Evolutionary conservation across 2,329 filamentous ascomycete species (phyloP).

Genomic region (Stachybotrys elegans): DNA sequence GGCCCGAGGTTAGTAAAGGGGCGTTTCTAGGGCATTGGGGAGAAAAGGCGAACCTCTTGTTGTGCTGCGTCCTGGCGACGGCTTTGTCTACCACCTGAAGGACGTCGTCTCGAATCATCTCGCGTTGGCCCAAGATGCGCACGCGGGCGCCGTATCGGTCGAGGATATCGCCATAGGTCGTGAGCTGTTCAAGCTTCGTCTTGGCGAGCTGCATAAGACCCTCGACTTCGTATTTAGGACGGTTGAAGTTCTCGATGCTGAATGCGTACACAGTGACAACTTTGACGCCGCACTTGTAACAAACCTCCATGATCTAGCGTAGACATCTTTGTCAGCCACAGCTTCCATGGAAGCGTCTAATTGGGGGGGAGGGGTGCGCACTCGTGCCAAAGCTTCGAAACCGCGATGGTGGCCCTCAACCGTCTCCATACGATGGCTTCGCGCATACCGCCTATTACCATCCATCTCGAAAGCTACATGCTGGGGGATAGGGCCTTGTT

Average conservation of each 20-base stretch:
- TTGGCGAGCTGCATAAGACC: conserved; percentile 97
- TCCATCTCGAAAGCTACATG: conserved; percentile 99
- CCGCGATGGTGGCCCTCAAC: conserved; percentile 94
- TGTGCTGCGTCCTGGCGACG: conserved; percentile 79
- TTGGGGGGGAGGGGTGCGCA: conserved; percentile 33
- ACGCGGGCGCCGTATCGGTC: conserved; percentile 89
- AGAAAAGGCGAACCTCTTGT: conserved; percentile 58
- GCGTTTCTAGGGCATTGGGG: neutral
- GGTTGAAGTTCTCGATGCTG: conserved; percentile 98
- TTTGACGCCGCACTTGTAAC: conserved; percentile 95
- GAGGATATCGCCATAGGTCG: conserved; percentile 87
- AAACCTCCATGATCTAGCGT: conserved; percentile 81
- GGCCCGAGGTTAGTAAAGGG: conserved; percentile 7
- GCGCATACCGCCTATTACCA: conserved; percentile 89
- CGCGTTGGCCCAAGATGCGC: conserved; percentile 77
- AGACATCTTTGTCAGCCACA: conserved; percentile 10
- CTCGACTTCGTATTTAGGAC: conserved; percentile 93
- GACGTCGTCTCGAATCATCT: conserved; percentile 81
- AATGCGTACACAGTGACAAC: conserved; percentile 98
- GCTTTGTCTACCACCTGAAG: conserved; percentile 82
- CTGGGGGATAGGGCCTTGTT: conserved; percentile 85
- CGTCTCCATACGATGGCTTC: conserved; percentile 87
- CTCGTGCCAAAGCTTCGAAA: conserved; percentile 88
- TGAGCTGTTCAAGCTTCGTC: conserved; percentile 85
- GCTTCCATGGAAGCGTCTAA: conserved; percentile 4